A percentile compares a stretch with the other conserved stretches of the same genome.
These are phyloP conservation scores for Macrolepiota dolichaula DNA, from an alignment of 768 basidiomycete species.

Conservation along the genomic window DNA sequence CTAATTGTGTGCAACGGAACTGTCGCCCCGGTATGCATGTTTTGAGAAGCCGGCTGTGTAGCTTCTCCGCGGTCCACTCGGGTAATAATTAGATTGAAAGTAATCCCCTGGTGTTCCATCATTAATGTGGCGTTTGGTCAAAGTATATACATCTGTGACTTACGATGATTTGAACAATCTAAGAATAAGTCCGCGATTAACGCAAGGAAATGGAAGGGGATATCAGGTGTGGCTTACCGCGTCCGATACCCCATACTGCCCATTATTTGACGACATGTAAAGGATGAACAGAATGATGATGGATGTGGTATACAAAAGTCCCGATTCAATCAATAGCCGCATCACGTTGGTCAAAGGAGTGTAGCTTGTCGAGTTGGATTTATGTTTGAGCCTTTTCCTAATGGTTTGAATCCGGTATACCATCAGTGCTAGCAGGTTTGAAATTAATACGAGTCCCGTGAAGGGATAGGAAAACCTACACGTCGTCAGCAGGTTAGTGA, in stretches of 20 bases:
- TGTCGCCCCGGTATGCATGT: conserved; percentile 1
- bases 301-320: conserved; percentile 33
- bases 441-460: neutral
- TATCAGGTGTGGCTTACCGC: conserved; percentile 24
- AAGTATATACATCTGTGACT: conserved; percentile 5
- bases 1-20: conserved; percentile 4
- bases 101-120: conserved; percentile 19
- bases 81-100: conserved; percentile 23
- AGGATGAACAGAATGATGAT: conserved; percentile 32
- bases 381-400: conserved; percentile 21
- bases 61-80: conserved; percentile 17
- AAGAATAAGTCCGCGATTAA: neutral
- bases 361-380: conserved; percentile 15
- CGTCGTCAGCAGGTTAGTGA: conserved; percentile 35
- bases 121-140: neutral
- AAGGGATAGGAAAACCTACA: conserved; percentile 20
- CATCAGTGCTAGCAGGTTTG: conserved; percentile 27
- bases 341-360: conserved; percentile 27
- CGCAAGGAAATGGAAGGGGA: neutral
- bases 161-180: conserved; percentile 43
- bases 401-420: conserved; percentile 35
- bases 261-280: conserved; percentile 35
- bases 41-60: conserved; percentile 10
- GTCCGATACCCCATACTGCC: conserved; percentile 33
- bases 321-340: conserved; percentile 36